Evolutionary conservation across 2,329 filamentous ascomycete species (phyloP).

Genomic region (Diplodia mutila): DNA sequence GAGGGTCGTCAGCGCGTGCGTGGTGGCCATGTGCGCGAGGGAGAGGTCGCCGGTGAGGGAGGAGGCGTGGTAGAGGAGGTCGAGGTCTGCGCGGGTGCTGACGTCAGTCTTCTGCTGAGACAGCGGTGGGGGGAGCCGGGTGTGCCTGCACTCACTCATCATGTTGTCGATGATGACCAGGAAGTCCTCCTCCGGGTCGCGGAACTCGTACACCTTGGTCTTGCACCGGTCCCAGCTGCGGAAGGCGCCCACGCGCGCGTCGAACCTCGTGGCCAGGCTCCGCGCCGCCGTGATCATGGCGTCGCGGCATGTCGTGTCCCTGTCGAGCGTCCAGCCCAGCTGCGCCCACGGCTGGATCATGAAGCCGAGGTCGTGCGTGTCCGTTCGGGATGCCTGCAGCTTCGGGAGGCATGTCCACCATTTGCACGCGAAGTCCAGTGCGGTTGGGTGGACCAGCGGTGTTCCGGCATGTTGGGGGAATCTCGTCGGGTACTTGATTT

Average conservation of each 20-base stretch:
- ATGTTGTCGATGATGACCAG: conserved; percentile 48
- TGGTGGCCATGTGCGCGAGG: conserved; percentile 43
- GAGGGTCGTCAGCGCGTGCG: conserved; percentile 47
- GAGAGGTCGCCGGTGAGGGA: conserved; percentile 36
- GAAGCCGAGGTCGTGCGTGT: conserved; percentile 52
- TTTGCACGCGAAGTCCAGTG: conserved; percentile 39
- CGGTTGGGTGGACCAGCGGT: not conserved
- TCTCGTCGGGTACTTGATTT: conserved; percentile 35
- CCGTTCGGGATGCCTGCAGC: conserved; percentile 39
- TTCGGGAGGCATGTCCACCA: conserved; percentile 50
- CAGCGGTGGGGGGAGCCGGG: too few species aligned
- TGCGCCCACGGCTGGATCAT: conserved; percentile 49
- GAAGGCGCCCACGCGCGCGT: conserved; percentile 41
- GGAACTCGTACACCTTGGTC: conserved; percentile 46
- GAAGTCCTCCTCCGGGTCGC: conserved; percentile 43
- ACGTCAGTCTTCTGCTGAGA: too few species aligned
- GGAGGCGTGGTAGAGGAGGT: conserved; percentile 50
- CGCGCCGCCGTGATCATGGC: conserved; percentile 42
- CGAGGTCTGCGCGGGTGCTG: conserved; percentile 41
- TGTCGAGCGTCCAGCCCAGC: conserved; percentile 46
- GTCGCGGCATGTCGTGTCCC: conserved; percentile 42
- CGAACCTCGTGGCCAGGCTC: conserved; percentile 45
- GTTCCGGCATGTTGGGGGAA: conserved; percentile 22
- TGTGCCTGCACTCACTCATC: conserved; percentile 7
- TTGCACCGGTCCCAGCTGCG: conserved; percentile 51